Percentiles rank a stretch among this genome's conserved stretches.
Evolutionary conservation across 176 grass and related monocot genomes (phyloP).

Genomic region (Oryza glumipatula): DNA sequence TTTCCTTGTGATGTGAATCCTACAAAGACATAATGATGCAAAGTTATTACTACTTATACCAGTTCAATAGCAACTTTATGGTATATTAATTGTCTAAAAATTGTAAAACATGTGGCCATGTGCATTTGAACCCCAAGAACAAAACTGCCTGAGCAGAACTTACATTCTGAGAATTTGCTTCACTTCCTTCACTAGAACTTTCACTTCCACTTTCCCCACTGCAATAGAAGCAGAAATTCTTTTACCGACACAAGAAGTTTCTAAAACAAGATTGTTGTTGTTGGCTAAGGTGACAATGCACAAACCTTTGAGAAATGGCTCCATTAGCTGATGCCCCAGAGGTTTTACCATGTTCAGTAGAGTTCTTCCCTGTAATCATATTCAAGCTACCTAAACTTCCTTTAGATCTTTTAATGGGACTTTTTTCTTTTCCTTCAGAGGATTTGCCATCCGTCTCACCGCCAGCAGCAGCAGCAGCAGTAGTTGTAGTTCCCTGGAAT

Average conservation of each 20-base stretch:
- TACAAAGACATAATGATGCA: conserved; percentile 36
- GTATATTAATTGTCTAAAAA: conserved; percentile 9
- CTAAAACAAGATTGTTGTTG: conserved; percentile 22
- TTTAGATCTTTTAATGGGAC: conserved; percentile 81
- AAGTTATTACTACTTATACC: conserved; percentile 26
- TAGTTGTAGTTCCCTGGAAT: conserved; percentile 54
- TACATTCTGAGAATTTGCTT: conserved; percentile 91
- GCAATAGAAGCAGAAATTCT: conserved; percentile 49
- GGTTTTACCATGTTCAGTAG: conserved; percentile 59
- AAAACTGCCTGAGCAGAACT: conserved; percentile 27
- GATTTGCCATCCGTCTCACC: conserved; percentile 72
- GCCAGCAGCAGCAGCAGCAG: conserved; percentile 16
- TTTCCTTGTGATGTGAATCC: conserved; percentile 71
- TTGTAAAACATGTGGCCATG: not conserved
- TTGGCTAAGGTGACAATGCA: conserved; percentile 22
- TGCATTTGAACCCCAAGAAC: conserved; percentile 9
- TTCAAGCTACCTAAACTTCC: conserved; percentile 98
- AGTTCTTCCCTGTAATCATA: conserved; percentile 85
- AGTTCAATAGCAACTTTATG: conserved; percentile 23
- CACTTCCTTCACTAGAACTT: conserved; percentile 84
- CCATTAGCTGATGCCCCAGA: conserved; percentile 78
- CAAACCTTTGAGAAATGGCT: conserved; percentile 74
- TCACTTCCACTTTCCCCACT: conserved; percentile 89
- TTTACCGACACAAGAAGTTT: conserved; percentile 37
- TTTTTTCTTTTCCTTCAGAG: conserved; percentile 82